phyloP scores from a whole-genome alignment of 139 green algal species.

The Picochlorum sp. region DNA sequence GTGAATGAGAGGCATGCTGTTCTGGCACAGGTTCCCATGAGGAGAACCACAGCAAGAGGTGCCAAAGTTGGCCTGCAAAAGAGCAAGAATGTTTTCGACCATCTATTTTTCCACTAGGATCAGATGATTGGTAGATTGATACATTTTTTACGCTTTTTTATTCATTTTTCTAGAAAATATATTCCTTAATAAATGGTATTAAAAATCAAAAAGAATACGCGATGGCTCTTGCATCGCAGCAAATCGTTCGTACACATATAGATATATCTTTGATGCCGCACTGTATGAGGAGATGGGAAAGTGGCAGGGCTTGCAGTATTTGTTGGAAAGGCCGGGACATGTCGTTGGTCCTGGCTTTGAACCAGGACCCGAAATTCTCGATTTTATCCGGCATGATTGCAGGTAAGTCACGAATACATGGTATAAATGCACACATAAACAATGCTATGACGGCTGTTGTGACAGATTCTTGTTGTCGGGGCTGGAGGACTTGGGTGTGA shows the following conservation, averaged over 20 bases:
- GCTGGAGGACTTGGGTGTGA: conserved; percentile 97
- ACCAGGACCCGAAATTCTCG: conserved; percentile 47
- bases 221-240: too few relatives aligned
- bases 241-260: too few relatives aligned
- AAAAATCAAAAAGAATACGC: too few relatives aligned
- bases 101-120: background rate
- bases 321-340: conserved; percentile 66
- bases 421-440: too few relatives aligned
- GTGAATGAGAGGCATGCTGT: too few relatives aligned
- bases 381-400: conserved; percentile 58
- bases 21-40: too few relatives aligned
- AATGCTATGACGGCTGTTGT: background rate
- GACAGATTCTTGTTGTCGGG: conserved; percentile 79
- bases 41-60: background rate
- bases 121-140: too few relatives aligned
- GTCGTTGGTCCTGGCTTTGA: conserved; percentile 83
- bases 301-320: conserved; percentile 65
- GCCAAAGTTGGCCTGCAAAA: background rate
- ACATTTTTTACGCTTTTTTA: too few relatives aligned
- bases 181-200: too few relatives aligned
- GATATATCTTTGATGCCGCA: too few relatives aligned
- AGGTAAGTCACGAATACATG: conserved; percentile 6
- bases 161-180: too few relatives aligned
- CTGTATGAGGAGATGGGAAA: too few relatives aligned
- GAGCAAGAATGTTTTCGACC: background rate